A percentile compares a stretch with the other conserved stretches of the same genome.
These are phyloP conservation scores for Colletotrichum lini DNA, from an alignment of 2,329 filamentous ascomycete genomes.

Conservation along the genomic window DNA sequence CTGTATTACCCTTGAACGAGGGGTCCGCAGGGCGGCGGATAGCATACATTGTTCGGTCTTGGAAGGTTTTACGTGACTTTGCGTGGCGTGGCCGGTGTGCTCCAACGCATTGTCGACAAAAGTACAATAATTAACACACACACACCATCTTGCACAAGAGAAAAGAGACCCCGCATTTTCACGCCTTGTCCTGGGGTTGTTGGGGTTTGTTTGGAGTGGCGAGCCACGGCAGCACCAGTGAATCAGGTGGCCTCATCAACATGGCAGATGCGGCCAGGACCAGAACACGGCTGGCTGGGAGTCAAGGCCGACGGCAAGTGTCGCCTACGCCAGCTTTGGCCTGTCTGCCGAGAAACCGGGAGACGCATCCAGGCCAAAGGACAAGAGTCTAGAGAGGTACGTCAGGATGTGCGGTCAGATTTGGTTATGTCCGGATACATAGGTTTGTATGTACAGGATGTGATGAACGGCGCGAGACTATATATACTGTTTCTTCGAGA, in stretches of 20 bases:
- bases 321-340: conserved; percentile 4
- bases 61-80: background rate
- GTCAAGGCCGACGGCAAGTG: background rate
- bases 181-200: background rate
- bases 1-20: conserved; percentile 13
- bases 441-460: conserved; percentile 31
- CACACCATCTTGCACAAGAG: background rate
- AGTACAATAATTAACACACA: background rate
- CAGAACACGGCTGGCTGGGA: background rate
- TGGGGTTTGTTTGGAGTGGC: background rate
- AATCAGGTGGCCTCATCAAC: background rate
- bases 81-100: too few relatives aligned
- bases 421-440: conserved; percentile 11
- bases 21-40: too few relatives aligned
- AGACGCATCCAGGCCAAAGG: conserved; percentile 27
- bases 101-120: too few relatives aligned
- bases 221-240: background rate
- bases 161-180: background rate
- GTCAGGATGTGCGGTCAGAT: conserved; percentile 24
- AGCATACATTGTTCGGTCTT: background rate
- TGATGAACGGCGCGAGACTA: background rate
- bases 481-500: background rate
- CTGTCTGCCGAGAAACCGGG: background rate
- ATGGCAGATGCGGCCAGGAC: background rate
- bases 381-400: conserved; percentile 25